A percentile compares a stretch with the other conserved stretches of the same genome.
Conservation (phyloP, 176 grass and related monocot genomes). For the Eragrostis nindensis region DNA sequence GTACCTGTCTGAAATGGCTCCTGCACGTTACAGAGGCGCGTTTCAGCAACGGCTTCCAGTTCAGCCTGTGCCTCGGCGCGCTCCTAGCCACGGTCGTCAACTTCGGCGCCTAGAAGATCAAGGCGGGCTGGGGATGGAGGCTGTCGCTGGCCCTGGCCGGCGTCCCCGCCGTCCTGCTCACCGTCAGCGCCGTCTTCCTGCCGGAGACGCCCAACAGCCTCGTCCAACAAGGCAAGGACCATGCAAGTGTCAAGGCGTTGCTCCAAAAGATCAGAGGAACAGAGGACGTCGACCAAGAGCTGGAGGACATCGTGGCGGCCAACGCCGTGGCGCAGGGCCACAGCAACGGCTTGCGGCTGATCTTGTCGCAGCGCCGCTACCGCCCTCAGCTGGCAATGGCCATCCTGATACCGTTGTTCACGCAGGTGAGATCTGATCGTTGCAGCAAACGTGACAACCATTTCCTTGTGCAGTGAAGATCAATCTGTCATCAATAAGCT, state of each 20-base stretch:
- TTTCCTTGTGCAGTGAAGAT: neutral
- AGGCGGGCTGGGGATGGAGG: slow-evolving; percentile 55
- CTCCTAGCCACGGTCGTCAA: slow-evolving; percentile 52
- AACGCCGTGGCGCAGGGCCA: neutral
- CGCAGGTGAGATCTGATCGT: slow-evolving; percentile 29
- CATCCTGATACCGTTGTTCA: slow-evolving; percentile 47
- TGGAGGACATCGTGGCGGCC: slow-evolving; percentile 48
- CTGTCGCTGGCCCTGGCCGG: slow-evolving; percentile 50
- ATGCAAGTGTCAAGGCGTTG: slow-evolving; percentile 2
- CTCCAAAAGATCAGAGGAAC: slow-evolving; percentile 50
- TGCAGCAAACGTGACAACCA: neutral
- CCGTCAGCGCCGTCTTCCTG: slow-evolving; percentile 51
- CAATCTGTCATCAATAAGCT: neutral
- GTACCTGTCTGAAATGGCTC: slow-evolving; percentile 64
- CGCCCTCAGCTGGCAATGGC: slow-evolving; percentile 54
- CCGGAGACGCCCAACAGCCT: slow-evolving; percentile 65
- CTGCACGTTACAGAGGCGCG: slow-evolving; percentile 39
- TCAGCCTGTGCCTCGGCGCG: slow-evolving; percentile 40
- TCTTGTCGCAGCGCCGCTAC: slow-evolving; percentile 33
- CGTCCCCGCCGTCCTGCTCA: slow-evolving; percentile 49
- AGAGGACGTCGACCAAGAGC: slow-evolving; percentile 43
- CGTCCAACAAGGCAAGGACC: slow-evolving; percentile 41
- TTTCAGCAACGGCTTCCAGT: slow-evolving; percentile 68
- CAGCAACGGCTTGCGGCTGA: neutral
- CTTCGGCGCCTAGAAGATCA: slow-evolving; percentile 55